phyloP scores from a whole-genome alignment of 2,329 filamentous ascomycete genomes.

The Hypoxylon sp. region DNA sequence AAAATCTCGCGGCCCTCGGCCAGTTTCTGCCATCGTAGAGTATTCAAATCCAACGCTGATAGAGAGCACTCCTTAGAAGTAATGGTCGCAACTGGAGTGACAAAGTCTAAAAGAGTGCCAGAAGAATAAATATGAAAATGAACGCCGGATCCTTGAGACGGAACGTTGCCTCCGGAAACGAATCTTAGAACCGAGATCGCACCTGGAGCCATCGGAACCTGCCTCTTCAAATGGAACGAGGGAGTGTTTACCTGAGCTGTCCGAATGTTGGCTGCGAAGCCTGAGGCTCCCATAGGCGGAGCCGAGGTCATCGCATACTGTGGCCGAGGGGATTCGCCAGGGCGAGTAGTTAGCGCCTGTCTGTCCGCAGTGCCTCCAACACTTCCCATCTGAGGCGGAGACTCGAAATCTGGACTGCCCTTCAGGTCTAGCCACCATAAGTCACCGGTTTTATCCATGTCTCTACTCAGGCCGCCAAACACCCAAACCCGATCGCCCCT shows the following conservation, averaged over 20 bases:
- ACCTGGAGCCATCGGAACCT: constrained; percentile 88
- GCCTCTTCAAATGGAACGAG: constrained; percentile 77
- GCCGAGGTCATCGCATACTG: constrained; percentile 66
- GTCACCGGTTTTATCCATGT: constrained; percentile 97
- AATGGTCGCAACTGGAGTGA: constrained; percentile 91
- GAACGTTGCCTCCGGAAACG: constrained; percentile 86
- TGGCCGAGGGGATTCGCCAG: constrained; percentile 67
- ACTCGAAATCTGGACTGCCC: constrained; percentile 87
- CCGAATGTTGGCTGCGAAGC: constrained; percentile 77
- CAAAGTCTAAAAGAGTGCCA: constrained; percentile 91
- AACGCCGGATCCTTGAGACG: constrained; percentile 89
- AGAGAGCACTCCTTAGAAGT: constrained; percentile 90
- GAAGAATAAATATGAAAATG: constrained; percentile 98
- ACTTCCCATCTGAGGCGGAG: constrained; percentile 70
- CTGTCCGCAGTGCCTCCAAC: constrained; percentile 61
- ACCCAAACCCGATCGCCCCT: constrained; percentile 91
- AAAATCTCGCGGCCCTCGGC: constrained; percentile 96
- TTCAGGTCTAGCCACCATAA: constrained; percentile 98
- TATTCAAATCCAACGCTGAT: constrained; percentile 88
- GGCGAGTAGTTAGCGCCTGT: constrained; percentile 58
- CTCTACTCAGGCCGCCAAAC: constrained; percentile 92
- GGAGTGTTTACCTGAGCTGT: constrained; percentile 77
- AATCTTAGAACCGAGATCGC: constrained; percentile 93
- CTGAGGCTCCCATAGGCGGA: constrained; percentile 70
- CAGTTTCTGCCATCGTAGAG: constrained; percentile 92